Conservation (phyloP, 1,284 basidiomycete species). For the Sporisorium scitamineum region DNA sequence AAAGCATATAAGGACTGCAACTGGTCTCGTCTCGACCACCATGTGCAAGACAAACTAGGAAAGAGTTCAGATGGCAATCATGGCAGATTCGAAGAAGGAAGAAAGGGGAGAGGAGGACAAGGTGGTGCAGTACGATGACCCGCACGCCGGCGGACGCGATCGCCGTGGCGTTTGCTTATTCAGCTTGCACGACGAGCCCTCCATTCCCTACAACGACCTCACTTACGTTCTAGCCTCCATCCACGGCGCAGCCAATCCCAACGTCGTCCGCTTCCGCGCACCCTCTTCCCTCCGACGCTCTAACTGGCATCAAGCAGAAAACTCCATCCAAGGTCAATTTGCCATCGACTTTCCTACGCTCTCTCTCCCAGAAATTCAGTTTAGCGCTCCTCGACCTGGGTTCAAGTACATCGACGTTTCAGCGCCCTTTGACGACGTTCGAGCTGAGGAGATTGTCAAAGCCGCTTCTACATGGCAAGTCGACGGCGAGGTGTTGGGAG, state of each 20-base stretch:
- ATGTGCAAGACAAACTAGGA: too few relatives aligned
- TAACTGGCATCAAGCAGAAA: not conserved
- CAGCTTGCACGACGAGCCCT: not conserved
- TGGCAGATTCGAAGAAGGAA: not conserved
- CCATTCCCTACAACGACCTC: not conserved
- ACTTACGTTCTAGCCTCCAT: not conserved
- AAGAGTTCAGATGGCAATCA: too few relatives aligned
- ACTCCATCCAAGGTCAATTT: not conserved
- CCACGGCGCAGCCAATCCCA: not conserved
- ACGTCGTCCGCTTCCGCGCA: not conserved
- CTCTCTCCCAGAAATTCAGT: not conserved
- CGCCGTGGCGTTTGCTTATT: not conserved
- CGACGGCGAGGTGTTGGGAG: not conserved
- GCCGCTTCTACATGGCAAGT: not conserved
- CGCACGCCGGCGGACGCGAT: slow-evolving; percentile 5
- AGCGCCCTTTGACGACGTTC: not conserved
- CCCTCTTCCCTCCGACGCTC: not conserved
- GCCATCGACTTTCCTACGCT: not conserved
- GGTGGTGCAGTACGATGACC: not conserved
- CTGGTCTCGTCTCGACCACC: too few relatives aligned
- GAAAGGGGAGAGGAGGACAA: not conserved
- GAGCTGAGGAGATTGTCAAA: not conserved
- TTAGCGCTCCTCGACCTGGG: not conserved
- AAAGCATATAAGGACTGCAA: too few relatives aligned
- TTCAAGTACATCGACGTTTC: slow-evolving; percentile 3